A percentile compares a stretch with the other conserved stretches of the same genome.
phyloP scores from a whole-genome alignment of 805 yeast species.

The Ogataea dorogensis region DNA sequence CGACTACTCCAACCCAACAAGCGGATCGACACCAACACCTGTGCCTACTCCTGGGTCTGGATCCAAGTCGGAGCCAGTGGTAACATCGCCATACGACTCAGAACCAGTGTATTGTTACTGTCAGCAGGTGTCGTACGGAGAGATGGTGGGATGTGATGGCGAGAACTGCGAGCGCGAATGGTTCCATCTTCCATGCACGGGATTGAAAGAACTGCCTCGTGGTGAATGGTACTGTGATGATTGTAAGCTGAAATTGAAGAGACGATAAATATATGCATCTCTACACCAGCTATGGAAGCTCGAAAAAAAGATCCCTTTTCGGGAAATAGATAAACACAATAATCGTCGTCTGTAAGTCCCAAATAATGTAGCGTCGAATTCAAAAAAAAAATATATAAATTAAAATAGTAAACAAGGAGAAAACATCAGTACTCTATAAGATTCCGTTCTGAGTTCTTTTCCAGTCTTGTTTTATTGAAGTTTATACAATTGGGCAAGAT shows the following conservation, averaged over 20 bases:
- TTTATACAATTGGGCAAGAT: constrained; percentile 3
- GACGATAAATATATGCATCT: constrained; percentile 7
- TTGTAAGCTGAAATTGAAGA: constrained; percentile 39
- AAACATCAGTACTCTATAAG: background rate
- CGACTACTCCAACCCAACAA: constrained; percentile 7
- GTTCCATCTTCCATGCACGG: constrained; percentile 94
- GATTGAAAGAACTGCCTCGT: constrained; percentile 80
- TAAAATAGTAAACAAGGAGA: constrained; percentile 8
- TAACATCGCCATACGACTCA: constrained; percentile 23
- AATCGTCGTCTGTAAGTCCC: constrained; percentile 18
- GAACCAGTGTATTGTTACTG: constrained; percentile 96
- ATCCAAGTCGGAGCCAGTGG: constrained; percentile 11
- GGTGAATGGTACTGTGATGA: constrained; percentile 82
- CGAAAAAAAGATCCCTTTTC: background rate
- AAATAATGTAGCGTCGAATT: constrained; percentile 11
- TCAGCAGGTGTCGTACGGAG: constrained; percentile 95
- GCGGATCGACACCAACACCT: constrained; percentile 9
- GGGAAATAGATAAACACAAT: constrained; percentile 20
- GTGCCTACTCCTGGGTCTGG: constrained; percentile 11
- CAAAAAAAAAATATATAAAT: constrained; percentile 7
- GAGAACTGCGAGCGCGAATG: constrained; percentile 88
- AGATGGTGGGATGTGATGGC: constrained; percentile 99
- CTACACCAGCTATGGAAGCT: constrained; percentile 4
- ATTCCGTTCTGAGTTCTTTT: constrained; percentile 1
- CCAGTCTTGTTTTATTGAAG: background rate